Percentiles rank a stretch among this genome's conserved stretches.
These are phyloP conservation scores for Saururus chinensis DNA, from an alignment of 164 flowering plant genomes.

Conservation along the genomic window DNA sequence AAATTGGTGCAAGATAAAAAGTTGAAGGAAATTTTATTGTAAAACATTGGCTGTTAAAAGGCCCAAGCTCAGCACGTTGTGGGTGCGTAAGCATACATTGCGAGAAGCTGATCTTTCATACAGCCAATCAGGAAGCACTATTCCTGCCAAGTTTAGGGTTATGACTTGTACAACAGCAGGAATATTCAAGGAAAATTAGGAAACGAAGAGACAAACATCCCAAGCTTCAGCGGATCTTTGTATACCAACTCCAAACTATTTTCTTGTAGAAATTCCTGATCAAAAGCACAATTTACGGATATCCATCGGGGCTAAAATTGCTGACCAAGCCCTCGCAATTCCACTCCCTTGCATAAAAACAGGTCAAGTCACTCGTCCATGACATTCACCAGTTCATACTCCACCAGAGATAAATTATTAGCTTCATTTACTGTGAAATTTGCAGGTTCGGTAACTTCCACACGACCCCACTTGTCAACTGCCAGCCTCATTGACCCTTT, in stretches of 20 bases:
- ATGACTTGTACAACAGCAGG: not conserved
- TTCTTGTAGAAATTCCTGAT: not conserved
- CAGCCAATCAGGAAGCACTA: not conserved
- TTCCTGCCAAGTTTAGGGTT: not conserved
- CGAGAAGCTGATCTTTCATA: not conserved
- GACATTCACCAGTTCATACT: constrained; percentile 37
- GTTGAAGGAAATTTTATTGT: not conserved
- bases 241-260: constrained; percentile 6
- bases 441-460: constrained; percentile 36
- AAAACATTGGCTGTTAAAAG: not conserved
- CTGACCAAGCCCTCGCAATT: not conserved
- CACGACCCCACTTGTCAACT: constrained; percentile 43
- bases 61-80: not conserved
- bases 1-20: not conserved
- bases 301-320: not conserved
- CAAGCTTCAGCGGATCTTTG: constrained; percentile 3
- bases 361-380: constrained; percentile 10
- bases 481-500: constrained; percentile 44
- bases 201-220: not conserved
- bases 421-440: constrained; percentile 31
- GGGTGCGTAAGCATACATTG: not conserved
- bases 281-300: not conserved
- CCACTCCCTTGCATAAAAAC: not conserved
- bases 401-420: constrained; percentile 34
- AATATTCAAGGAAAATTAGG: not conserved